Percentiles rank a stretch among this genome's conserved stretches.
Conservation (phyloP, 495 filamentous ascomycete species). For the Geopyxis carbonaria region DNA sequence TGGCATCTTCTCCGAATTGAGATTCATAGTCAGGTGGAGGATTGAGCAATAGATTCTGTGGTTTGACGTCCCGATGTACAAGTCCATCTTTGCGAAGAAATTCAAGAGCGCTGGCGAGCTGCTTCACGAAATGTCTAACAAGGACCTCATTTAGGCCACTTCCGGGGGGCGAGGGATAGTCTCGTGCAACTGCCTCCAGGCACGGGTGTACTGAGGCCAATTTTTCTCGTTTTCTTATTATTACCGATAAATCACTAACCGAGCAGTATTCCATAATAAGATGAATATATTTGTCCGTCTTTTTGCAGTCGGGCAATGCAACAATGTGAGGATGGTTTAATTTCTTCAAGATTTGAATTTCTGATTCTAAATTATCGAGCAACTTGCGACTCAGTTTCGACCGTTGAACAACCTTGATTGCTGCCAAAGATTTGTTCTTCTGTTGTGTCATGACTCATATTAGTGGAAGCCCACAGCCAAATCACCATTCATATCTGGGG, state of each 20-base stretch:
- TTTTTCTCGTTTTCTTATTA: constrained; percentile 82
- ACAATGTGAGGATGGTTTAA: constrained; percentile 95
- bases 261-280: constrained; percentile 98
- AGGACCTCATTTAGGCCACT: constrained; percentile 86
- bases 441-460: no score
- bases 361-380: constrained; percentile 83
- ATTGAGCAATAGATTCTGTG: constrained; percentile 82
- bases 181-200: constrained; percentile 68
- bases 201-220: constrained; percentile 50
- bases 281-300: constrained; percentile 74
- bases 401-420: constrained; percentile 89
- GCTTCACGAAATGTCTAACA: constrained; percentile 87
- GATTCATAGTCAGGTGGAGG: constrained; percentile 50
- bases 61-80: constrained; percentile 94
- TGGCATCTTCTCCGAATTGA: constrained; percentile 6
- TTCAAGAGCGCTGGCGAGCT: constrained; percentile 78
- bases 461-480: no score
- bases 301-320: constrained; percentile 80
- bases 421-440: constrained; percentile 53
- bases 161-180: constrained; percentile 66
- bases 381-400: constrained; percentile 83
- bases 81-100: constrained; percentile 72
- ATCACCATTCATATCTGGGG: no score
- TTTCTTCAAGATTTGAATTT: constrained; percentile 84
- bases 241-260: constrained; percentile 76